Conservation (phyloP, 345 rosid species). For the Salix udensis region DNA sequence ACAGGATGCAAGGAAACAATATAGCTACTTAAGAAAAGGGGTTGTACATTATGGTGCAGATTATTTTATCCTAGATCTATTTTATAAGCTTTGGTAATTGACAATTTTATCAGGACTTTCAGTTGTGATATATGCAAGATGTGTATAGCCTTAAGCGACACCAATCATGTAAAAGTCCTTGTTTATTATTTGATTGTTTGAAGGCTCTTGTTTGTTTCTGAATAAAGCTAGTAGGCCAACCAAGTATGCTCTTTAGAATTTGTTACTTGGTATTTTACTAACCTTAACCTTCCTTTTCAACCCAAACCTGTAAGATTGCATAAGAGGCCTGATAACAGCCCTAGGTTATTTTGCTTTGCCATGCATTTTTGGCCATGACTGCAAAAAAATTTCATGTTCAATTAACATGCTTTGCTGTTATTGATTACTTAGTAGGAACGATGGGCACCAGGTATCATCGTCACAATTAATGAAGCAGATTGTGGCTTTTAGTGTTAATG, state of each 20-base stretch:
- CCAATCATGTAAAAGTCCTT: not conserved
- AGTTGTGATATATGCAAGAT: not conserved
- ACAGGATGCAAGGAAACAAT: not conserved
- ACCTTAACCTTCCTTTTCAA: not conserved
- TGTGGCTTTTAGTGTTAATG: not conserved
- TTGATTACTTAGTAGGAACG: not conserved
- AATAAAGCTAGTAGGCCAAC: not conserved
- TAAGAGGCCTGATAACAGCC: not conserved
- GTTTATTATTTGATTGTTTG: not conserved
- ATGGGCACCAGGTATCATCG: not conserved
- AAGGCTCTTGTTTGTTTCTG: not conserved
- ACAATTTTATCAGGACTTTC: not conserved
- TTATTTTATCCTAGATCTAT: not conserved
- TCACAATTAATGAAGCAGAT: not conserved
- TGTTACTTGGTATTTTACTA: not conserved
- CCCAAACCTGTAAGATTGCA: no score
- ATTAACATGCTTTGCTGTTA: not conserved
- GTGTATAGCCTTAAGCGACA: not conserved
- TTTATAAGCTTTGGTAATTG: not conserved
- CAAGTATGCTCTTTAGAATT: not conserved
- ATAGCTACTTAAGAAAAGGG: not conserved
- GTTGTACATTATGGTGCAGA: no score
- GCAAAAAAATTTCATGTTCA: not conserved
- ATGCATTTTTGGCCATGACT: not conserved
- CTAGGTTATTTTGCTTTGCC: not conserved